These are phyloP conservation scores for Scheffersomyces segobiensis DNA, from an alignment of 1,139 yeast genomes.

Conservation along the genomic window DNA sequence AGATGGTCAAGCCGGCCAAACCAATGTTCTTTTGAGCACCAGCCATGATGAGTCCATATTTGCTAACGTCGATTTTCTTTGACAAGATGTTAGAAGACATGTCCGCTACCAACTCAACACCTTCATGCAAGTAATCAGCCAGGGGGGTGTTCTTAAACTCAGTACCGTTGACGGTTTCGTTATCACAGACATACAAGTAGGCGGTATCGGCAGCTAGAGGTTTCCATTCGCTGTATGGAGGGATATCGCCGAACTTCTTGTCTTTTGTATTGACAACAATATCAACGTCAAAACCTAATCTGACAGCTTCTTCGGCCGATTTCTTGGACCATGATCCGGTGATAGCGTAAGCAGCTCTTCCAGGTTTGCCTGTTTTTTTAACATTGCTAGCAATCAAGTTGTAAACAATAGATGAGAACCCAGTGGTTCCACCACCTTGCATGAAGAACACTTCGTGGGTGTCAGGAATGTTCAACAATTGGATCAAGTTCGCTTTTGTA, in stretches of 20 bases:
- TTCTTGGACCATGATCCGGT: constrained; percentile 95
- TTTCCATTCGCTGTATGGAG: constrained; percentile 65
- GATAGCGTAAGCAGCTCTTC: constrained; percentile 83
- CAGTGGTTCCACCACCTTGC: constrained; percentile 98
- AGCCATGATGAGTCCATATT: constrained; percentile 84
- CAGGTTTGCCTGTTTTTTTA: constrained; percentile 64
- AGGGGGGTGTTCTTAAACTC: constrained; percentile 66
- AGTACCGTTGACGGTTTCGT: constrained; percentile 93
- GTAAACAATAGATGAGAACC: constrained; percentile 84
- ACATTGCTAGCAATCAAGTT: constrained; percentile 79
- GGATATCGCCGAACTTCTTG: constrained; percentile 68
- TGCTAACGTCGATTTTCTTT: constrained; percentile 73
- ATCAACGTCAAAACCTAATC: constrained; percentile 79
- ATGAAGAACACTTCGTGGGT: constrained; percentile 91
- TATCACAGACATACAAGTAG: constrained; percentile 88
- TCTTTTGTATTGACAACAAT: constrained; percentile 66
- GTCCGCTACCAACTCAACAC: constrained; percentile 84
- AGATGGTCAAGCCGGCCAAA: constrained; percentile 89
- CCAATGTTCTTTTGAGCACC: constrained; percentile 99
- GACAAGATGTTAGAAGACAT: constrained; percentile 93
- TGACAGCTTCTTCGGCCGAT: constrained; percentile 78
- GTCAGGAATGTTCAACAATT: constrained; percentile 76
- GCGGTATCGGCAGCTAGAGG: constrained; percentile 60
- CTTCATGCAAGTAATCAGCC: constrained; percentile 54
- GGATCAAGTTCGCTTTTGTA: constrained; percentile 64